phyloP scores from a whole-genome alignment of 2,329 filamentous ascomycete genomes.

The Scytalidium lignicola region DNA sequence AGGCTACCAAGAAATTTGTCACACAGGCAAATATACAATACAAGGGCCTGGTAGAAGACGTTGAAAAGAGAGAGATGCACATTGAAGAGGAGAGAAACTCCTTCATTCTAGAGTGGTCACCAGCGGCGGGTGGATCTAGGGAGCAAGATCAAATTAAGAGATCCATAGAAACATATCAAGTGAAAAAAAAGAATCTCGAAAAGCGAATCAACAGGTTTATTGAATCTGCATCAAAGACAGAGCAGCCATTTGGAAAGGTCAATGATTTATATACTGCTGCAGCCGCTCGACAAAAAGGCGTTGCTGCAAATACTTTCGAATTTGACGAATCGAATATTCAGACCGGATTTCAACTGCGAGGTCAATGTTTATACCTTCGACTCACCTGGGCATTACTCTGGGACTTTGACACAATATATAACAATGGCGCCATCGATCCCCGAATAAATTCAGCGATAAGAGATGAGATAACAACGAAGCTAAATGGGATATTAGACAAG shows the following conservation, averaged over 20 bases:
- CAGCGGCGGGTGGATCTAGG: slow-evolving; percentile 1
- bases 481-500: slow-evolving; percentile 1
- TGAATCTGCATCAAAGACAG: slow-evolving; percentile 3
- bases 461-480: slow-evolving; percentile 1
- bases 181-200: neutral
- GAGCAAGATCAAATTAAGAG: slow-evolving; percentile 2
- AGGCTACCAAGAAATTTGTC: slow-evolving; percentile 58
- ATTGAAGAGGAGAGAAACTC: slow-evolving; percentile 1
- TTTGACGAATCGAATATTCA: slow-evolving; percentile 6
- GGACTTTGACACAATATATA: slow-evolving; percentile 5
- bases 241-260: slow-evolving; percentile 1
- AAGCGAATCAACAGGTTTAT: slow-evolving; percentile 2
- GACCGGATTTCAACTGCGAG: slow-evolving; percentile 4
- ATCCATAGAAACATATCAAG: slow-evolving; percentile 1
- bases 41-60: slow-evolving; percentile 1
- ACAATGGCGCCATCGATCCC: slow-evolving; percentile 1
- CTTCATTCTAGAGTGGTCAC: slow-evolving; percentile 3
- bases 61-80: slow-evolving; percentile 3
- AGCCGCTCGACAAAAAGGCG: slow-evolving; percentile 4
- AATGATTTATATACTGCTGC: slow-evolving; percentile 3
- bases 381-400: slow-evolving; percentile 5
- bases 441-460: slow-evolving; percentile 1
- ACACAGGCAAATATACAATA: slow-evolving; percentile 35
- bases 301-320: slow-evolving; percentile 3
- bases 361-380: slow-evolving; percentile 5